Evolutionary conservation across 2,329 filamentous ascomycete genomes (phyloP), one percentile per base, ranked within the genome.

Genomic region (Pseudomassariella vexata): DNA sequence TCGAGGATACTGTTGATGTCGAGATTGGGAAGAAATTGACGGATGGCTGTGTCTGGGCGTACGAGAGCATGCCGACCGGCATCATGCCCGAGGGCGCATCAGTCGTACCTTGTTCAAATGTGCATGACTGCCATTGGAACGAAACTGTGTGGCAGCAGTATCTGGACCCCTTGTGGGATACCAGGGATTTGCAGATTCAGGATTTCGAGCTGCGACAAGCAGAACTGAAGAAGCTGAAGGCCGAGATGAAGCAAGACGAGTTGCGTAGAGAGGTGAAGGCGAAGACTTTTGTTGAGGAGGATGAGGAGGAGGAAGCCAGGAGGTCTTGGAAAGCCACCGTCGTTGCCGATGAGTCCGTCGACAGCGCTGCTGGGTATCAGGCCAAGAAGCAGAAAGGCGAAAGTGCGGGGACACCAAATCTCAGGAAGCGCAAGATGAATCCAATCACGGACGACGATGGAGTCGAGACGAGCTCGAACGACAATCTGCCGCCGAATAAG

Each of bases 31-130:
- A 69, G 50, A 73, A 70, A 48, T 68, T 84, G n/a, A 69, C 79
- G 0, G 76, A 82, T 35, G 79, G 79, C 9, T 84, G 80, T 42
- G 76, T 79, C 4, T 84, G 79, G 80, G 77, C 78, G 8, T 84
- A 85, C 49, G 68, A 73, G 41, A 60, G 62, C 17, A 80, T 71
- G 20, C 56, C 65, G 1, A 68, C 66, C 1, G 79, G 79, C 11
- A 68, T 85, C 36, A 83, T 84, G 79, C 74, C 79, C 3, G 80
- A 85, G 50, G 53, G 46, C 2, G 63, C 67, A 3, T 50, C 44
- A 5, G 52, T 73, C 5, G 41, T 68, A 16, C 65, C 72, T 3
- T 84, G 79, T 44, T 56, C 56, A 2, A 47, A 54, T 20, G 18
- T 52, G 41, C 59, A 61, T 22, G 60, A 55, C 36, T 81, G 77